phyloP scores from a whole-genome alignment of 2,329 filamentous ascomycete genomes.

The Talaromyces funiculosus region DNA sequence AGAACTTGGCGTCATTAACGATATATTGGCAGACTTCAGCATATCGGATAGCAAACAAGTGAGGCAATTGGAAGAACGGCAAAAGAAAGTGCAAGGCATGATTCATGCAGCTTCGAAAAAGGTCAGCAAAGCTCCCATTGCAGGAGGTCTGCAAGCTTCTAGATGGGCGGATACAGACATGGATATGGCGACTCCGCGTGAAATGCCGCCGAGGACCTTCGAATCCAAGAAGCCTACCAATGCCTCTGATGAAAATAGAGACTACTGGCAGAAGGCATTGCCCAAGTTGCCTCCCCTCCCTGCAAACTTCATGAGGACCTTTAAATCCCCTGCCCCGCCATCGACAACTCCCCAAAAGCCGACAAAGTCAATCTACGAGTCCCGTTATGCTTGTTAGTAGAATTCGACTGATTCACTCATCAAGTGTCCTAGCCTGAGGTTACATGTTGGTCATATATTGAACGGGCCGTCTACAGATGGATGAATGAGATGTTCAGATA shows the following conservation, averaged over 20 bases:
- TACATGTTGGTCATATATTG: background rate
- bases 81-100: conserved; percentile 16
- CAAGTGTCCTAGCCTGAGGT: background rate
- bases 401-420: too few relatives aligned
- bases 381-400: conserved; percentile 1
- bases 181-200: background rate
- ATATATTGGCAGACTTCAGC: conserved; percentile 15
- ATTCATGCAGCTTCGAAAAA: conserved; percentile 8
- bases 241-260: background rate
- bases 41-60: conserved; percentile 11
- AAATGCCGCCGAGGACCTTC: background rate
- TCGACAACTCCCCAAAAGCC: background rate
- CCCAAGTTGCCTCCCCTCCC: background rate
- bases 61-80: conserved; percentile 17
- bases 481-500: too few relatives aligned
- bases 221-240: background rate
- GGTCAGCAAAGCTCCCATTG: background rate
- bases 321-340: background rate
- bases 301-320: background rate
- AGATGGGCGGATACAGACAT: background rate
- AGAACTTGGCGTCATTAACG: conserved; percentile 20
- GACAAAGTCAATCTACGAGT: background rate
- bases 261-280: conserved; percentile 11
- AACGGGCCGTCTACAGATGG: background rate
- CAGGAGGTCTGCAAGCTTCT: background rate